phyloP scores from a whole-genome alignment of 2,329 filamentous ascomycete genomes.

The Fusarium marasasianum region DNA sequence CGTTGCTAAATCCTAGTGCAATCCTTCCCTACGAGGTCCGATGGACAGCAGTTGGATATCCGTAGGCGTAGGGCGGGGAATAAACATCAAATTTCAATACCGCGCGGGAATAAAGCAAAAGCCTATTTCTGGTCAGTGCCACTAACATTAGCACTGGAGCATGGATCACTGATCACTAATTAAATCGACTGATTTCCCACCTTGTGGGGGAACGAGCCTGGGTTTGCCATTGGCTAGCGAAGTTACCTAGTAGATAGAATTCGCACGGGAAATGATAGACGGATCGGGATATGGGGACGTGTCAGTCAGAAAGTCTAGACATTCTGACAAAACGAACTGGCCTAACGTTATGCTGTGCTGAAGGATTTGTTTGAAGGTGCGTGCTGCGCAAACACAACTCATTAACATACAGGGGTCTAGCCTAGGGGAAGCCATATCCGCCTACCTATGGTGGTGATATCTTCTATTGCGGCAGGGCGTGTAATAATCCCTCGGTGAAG shows the following conservation, averaged over 20 bases:
- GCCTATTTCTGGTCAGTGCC: background rate
- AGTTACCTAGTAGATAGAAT: background rate
- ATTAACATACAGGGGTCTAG: background rate
- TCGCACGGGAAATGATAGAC: constrained; percentile 19
- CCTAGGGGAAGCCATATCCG: background rate
- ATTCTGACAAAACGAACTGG: background rate
- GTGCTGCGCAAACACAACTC: background rate
- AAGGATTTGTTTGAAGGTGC: background rate
- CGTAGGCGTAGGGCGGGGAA: background rate
- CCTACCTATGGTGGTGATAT: background rate
- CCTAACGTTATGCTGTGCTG: background rate
- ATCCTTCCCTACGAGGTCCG: background rate
- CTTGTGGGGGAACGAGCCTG: constrained; percentile 18
- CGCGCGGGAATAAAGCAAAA: background rate
- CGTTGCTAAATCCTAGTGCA: background rate
- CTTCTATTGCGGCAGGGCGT: constrained; percentile 16
- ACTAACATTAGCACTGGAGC: background rate
- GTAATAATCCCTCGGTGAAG: background rate
- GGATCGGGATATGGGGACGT: constrained; percentile 1
- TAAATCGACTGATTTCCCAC: constrained; percentile 33
- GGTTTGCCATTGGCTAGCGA: background rate
- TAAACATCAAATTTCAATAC: background rate
- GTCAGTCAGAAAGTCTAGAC: background rate
- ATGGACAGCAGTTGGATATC: background rate
- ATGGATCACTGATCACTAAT: background rate